phyloP scores from a whole-genome alignment of 2,329 filamentous ascomycete genomes.

The Aspergillus viridinutans region DNA sequence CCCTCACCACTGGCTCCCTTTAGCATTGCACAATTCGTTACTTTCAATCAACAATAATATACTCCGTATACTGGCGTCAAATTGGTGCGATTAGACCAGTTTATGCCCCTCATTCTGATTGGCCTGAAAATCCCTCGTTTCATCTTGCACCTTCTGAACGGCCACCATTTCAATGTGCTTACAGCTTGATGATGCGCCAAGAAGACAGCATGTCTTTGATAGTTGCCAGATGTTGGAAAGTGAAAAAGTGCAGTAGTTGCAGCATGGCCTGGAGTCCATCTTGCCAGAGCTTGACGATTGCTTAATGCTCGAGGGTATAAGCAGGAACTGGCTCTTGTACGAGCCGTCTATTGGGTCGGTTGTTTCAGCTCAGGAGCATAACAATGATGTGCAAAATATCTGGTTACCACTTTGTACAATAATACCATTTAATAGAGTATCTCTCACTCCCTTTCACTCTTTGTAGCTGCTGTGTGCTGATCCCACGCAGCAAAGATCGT shows the following conservation, averaged over 20 bases:
- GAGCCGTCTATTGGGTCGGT: background rate
- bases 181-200: background rate
- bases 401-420: background rate
- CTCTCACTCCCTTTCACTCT: background rate
- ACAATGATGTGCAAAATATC: background rate
- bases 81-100: background rate
- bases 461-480: background rate
- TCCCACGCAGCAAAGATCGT: background rate
- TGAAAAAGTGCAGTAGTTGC: background rate
- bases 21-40: background rate
- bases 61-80: background rate
- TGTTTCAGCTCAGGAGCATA: background rate
- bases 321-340: background rate
- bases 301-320: background rate
- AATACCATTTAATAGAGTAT: background rate
- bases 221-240: background rate
- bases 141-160: background rate
- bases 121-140: background rate
- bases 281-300: background rate
- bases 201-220: background rate
- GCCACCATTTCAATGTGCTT: background rate
- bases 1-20: background rate
- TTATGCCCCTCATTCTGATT: background rate
- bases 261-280: background rate
- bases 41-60: background rate